These are phyloP conservation scores for Inga laurina DNA, from an alignment of 306 rosid species.

Conservation along the genomic window DNA sequence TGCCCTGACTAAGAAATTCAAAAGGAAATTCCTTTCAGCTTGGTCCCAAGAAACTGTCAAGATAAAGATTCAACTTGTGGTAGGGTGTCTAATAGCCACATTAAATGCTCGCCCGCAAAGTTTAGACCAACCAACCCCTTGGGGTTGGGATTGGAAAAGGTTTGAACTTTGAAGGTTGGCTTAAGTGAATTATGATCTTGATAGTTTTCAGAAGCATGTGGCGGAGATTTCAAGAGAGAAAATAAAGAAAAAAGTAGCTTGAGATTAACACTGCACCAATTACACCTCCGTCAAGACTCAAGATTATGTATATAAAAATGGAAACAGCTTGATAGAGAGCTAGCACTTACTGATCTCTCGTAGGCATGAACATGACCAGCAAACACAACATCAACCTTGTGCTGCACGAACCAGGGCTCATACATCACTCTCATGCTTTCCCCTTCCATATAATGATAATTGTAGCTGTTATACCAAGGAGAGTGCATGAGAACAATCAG, in stretches of 20 bases:
- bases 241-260: background rate
- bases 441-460: conserved; percentile 90
- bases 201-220: background rate
- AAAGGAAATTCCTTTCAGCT: background rate
- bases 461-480: conserved; percentile 79
- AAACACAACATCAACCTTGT: conserved; percentile 83
- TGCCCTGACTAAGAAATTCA: background rate
- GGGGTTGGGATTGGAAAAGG: background rate
- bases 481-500: conserved; percentile 83
- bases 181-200: background rate
- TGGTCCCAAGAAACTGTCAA: background rate
- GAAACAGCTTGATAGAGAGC: background rate
- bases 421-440: conserved; percentile 90
- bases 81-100: too few relatives aligned
- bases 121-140: background rate
- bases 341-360: conserved; percentile 78
- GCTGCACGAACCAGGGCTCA: conserved; percentile 69
- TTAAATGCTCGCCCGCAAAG: too few relatives aligned
- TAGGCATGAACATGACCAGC: conserved; percentile 99
- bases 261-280: background rate
- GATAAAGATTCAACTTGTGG: background rate
- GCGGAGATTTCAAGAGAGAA: background rate
- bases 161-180: background rate
- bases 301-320: background rate
- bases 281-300: background rate